Evolutionary conservation across 129 eudicot genomes (phyloP).

Genomic region (Flaveria robusta): DNA sequence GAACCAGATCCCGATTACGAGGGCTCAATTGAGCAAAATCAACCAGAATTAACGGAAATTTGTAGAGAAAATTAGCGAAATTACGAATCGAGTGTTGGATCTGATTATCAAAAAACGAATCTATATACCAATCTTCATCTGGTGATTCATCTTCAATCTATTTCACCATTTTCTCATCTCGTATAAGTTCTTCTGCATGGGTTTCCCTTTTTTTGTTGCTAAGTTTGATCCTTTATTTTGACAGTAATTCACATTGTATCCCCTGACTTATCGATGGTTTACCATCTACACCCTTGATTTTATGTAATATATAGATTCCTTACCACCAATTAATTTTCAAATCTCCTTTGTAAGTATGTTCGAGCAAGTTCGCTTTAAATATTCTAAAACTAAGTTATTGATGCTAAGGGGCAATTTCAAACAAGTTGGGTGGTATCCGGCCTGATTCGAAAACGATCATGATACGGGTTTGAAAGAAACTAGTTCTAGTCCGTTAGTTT

Average conservation of each 20-base stretch:
- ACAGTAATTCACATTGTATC: not conserved
- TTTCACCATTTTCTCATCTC: constrained; percentile 17
- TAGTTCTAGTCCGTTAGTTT: too few species aligned
- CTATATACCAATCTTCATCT: not conserved
- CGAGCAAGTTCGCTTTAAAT: too few species aligned
- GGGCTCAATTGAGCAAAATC: constrained; percentile 5
- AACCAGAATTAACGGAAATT: not conserved
- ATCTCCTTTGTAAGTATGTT: too few species aligned
- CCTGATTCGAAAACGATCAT: too few species aligned
- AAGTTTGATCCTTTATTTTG: constrained; percentile 23
- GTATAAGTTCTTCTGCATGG: constrained; percentile 36
- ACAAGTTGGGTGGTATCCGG: too few species aligned
- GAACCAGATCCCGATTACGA: not conserved
- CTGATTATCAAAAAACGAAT: constrained; percentile 1
- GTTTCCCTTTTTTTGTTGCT: constrained; percentile 7
- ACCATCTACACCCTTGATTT: too few species aligned
- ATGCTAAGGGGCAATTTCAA: too few species aligned
- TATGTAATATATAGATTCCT: too few species aligned
- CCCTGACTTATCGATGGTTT: constrained; percentile 4
- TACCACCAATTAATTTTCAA: too few species aligned
- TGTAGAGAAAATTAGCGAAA: constrained; percentile 15
- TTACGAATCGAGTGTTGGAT: constrained; percentile 26
- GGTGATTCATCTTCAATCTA: constrained; percentile 21
- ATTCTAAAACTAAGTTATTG: too few species aligned
- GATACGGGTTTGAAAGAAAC: too few species aligned